Percentiles rank a stretch among this genome's conserved stretches.
phyloP scores from a whole-genome alignment of 2,329 filamentous ascomycete genomes.

The Fusarium caatingaense region DNA sequence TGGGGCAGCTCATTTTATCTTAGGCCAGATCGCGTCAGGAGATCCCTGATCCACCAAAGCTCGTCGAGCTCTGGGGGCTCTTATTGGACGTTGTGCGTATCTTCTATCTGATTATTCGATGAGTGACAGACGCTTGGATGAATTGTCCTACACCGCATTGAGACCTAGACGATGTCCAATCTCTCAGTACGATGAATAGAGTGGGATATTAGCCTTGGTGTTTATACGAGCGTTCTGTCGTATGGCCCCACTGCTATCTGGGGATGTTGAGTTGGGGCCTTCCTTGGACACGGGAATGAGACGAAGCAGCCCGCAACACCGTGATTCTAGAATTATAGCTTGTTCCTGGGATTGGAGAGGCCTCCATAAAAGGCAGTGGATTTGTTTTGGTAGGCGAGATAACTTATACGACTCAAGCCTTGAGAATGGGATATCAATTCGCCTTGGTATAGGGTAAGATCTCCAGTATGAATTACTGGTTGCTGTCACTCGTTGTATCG shows the following conservation, averaged over 20 bases:
- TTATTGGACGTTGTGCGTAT: neutral
- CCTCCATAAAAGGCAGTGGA: neutral
- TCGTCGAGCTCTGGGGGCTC: neutral
- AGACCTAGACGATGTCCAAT: constrained; percentile 4
- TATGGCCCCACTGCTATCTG: neutral
- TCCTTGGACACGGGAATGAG: neutral
- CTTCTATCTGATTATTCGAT: constrained; percentile 1
- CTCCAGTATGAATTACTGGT: neutral
- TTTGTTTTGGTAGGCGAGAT: neutral
- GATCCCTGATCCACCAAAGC: constrained; percentile 3
- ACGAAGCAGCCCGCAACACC: neutral
- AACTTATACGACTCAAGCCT: neutral
- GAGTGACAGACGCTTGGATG: neutral
- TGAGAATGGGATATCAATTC: neutral
- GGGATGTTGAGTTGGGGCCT: neutral
- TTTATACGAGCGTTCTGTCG: constrained; percentile 11
- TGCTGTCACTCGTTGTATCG: neutral
- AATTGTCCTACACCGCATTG: neutral
- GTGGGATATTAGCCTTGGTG: constrained; percentile 6
- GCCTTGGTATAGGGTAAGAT: neutral
- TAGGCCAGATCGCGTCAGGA: constrained; percentile 16
- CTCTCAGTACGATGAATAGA: constrained; percentile 19
- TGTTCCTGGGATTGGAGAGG: neutral
- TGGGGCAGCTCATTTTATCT: constrained; percentile 28
- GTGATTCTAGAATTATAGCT: neutral